Evolutionary conservation across 2,329 filamentous ascomycete genomes (phyloP).

Genomic region (Colletotrichum limetticola): DNA sequence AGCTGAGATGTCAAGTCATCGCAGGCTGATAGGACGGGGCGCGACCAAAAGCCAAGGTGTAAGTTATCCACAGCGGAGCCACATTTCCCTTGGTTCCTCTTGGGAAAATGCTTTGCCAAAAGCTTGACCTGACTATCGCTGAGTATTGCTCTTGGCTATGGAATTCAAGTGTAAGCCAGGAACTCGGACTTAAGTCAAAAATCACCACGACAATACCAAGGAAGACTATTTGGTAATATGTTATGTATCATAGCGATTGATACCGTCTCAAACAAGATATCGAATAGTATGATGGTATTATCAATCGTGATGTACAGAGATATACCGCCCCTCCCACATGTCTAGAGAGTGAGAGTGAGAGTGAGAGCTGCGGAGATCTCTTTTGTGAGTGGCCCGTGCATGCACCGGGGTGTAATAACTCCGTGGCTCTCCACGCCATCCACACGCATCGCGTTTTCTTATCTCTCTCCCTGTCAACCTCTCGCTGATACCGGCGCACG

Average conservation of each 20-base stretch:
- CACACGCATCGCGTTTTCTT: conserved; percentile 32
- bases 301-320: background rate
- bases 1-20: background rate
- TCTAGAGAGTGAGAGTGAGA: background rate
- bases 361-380: conserved; percentile 14
- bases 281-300: background rate
- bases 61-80: conserved; percentile 1
- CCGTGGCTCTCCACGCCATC: conserved; percentile 27
- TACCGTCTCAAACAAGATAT: background rate
- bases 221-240: background rate
- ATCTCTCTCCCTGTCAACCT: conserved; percentile 29
- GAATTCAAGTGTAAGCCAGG: background rate
- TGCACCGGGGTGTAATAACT: background rate
- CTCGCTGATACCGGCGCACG: conserved; percentile 13
- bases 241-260: background rate
- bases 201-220: no score
- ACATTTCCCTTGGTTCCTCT: conserved; percentile 1
- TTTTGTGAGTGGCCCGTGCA: conserved; percentile 23
- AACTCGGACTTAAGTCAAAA: background rate
- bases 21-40: background rate
- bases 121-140: conserved; percentile 22
- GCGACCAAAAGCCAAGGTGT: background rate
- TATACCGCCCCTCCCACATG: background rate
- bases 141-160: background rate
- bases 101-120: conserved; percentile 29